Evolutionary conservation across 2,329 filamentous ascomycete species (phyloP), one percentile per base, ranked within the genome.

Genomic region (Phaeosphaeria sp.): DNA sequence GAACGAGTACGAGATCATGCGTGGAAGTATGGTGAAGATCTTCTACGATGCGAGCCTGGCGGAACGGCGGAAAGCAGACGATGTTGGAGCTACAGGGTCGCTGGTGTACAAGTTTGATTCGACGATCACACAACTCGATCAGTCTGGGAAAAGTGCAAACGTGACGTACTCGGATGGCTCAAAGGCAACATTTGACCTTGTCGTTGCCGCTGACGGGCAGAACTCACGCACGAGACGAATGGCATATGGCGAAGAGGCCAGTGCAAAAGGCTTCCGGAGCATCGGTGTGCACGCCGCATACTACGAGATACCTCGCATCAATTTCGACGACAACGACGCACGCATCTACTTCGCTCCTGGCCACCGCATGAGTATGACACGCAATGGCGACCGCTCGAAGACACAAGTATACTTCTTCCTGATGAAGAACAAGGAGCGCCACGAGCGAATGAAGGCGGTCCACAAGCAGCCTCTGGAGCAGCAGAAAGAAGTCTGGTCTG

Each of bases 401-500:
- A 67, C 64, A 3, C 66, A 67, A 24, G 59, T 65, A 17, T 71
- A 71, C 51, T 24, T 68, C 1, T 63, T 67, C 40, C 71, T 74
- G 0, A 61, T 51, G 36, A 67, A 43, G 42, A 24, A 58, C 27
- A 49, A 51, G 4, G 44, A 42, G 47, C 57, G 56, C 22, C 11
- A 22, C 36, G 46, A 27, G 25, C 54, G 9, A 21, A 59, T 53
- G 47, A 57, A 30, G 8, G 25, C 50, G 1, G 46, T 60, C 3
- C 44, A 61, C 15, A 77, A 76, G 1, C 73, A 77, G 20, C 55
- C 78, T 0, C 22, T 73, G 17, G 71, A 72, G 18, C 71, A 84
- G 59, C 84, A 83, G 60, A 65, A 74, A 6, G 72, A 69, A 0
- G 61, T 80, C 39, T 67, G 69, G 2, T 49, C 51, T 2, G 36